These are phyloP conservation scores for Candida glaebosa DNA, from an alignment of 805 yeast genomes.

Conservation along the genomic window DNA sequence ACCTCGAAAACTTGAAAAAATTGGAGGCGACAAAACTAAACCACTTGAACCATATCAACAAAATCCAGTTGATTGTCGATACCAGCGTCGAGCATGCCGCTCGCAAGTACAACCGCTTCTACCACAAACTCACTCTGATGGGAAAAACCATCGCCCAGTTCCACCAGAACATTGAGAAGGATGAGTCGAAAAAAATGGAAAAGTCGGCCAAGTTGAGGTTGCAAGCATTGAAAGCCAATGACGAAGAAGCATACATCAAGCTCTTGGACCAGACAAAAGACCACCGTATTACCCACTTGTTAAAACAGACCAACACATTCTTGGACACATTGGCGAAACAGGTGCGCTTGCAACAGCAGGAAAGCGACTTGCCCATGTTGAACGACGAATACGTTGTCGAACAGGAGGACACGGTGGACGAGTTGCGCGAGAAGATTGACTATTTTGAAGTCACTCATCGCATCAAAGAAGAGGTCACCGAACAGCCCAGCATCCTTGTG, in stretches of 20 bases:
- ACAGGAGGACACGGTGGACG: slow-evolving; percentile 43
- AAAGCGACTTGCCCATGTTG: slow-evolving; percentile 21
- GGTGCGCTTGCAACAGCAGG: slow-evolving; percentile 71
- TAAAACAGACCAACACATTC: slow-evolving; percentile 75
- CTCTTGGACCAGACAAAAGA: slow-evolving; percentile 83
- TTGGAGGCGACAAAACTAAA: slow-evolving; percentile 51
- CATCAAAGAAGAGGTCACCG: slow-evolving; percentile 60
- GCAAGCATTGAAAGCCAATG: slow-evolving; percentile 82
- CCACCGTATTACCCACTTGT: slow-evolving; percentile 79
- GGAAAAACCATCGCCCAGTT: slow-evolving; percentile 39
- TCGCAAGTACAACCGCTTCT: slow-evolving; percentile 16
- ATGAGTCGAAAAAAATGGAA: slow-evolving; percentile 71
- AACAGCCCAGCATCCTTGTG: slow-evolving; percentile 65
- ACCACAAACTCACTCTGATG: slow-evolving; percentile 23
- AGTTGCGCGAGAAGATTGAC: slow-evolving; percentile 63
- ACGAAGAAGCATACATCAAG: slow-evolving; percentile 83
- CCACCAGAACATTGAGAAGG: slow-evolving; percentile 63
- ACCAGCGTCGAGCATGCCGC: slow-evolving; percentile 23
- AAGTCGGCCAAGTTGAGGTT: slow-evolving; percentile 84
- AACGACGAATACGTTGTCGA: slow-evolving; percentile 22
- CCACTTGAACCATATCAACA: slow-evolving; percentile 48
- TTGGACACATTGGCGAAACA: slow-evolving; percentile 77
- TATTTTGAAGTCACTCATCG: slow-evolving; percentile 82
- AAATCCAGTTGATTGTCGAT: slow-evolving; percentile 34
- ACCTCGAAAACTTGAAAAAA: slow-evolving; percentile 67